Base-by-base conservation (phyloP, 768 basidiomycete genomes). In the Hygrocybe coccinea region DNA sequence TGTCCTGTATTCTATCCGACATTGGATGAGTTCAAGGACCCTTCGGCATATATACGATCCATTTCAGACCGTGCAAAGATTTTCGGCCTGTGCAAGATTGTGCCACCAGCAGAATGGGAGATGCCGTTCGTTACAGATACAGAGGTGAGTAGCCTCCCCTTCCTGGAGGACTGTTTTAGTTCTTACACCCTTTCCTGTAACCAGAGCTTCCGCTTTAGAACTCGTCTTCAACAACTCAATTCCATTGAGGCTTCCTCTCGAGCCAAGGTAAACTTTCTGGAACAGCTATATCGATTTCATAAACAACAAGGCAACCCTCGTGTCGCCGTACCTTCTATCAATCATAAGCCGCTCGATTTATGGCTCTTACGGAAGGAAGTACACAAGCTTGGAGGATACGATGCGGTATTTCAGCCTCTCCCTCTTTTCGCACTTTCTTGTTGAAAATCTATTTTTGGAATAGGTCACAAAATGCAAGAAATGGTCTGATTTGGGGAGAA, bases 121-220 rank as follows among this genome's bases (percentile, higher is more conserved):
- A 95, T 97, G 86, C 91, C 95, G 7, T 98, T 97, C 67, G 86
- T 91, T 10, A 90, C 95, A 44, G 87, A 97, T 67, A 92, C 92
- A 15, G 91, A 94, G 82, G 95, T 93, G 62, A 58, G 85, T 76
- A 43, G 56, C 52, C 46, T 50, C 56, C 65, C 38, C 52, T 37
- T 38, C 58, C 38, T 56, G 53, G 19, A 43, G 33, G 52, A 22
- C n/a, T 49, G 62, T 74, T 79, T 68, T 44, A 82, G 77, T 71
- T 61, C 66, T 55, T 54, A 50, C 59, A 57, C 38, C 52, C 59
- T 52, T 62, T 44, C 57, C 36, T 15, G 10, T 52, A 41, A 29
- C 48, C 69, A 92, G 94, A 79, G 79, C 56, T 97, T 97, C 74
- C 89, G 92, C 48, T 99, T 99, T 76, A 91, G 91, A 73, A 99